A percentile compares a stretch with the other conserved stretches of the same genome.
phyloP scores from a whole-genome alignment of 2,329 filamentous ascomycete species.

The Aphanocladium album region DNA sequence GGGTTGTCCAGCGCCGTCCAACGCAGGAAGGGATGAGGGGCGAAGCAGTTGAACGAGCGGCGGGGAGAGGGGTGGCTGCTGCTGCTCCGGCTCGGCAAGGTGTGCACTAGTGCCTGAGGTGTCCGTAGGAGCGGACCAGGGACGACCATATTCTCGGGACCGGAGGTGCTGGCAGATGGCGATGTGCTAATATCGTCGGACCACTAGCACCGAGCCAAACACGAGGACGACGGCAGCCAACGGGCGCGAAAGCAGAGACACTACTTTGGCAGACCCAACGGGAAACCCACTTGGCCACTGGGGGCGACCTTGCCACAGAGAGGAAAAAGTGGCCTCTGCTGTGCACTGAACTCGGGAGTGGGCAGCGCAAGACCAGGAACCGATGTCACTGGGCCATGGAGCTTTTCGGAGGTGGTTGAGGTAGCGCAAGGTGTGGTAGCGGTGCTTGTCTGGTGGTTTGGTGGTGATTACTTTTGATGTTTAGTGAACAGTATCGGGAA shows the following conservation, averaged over 20 bases:
- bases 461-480: background rate
- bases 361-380: background rate
- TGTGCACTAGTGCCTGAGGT: too few relatives aligned
- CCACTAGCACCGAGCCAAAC: background rate
- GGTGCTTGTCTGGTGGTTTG: background rate
- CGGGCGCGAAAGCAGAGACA: background rate
- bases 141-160: background rate
- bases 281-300: background rate
- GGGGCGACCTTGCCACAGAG: background rate
- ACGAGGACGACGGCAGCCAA: background rate
- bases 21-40: background rate
- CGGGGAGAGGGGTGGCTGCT: background rate
- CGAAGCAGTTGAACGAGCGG: background rate
- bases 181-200: background rate
- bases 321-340: background rate
- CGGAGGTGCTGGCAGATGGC: background rate
- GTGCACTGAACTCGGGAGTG: background rate
- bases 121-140: background rate
- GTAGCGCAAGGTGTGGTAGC: background rate
- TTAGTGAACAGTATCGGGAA: slow-evolving; percentile 1
- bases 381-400: background rate
- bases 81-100: background rate
- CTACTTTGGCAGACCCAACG: background rate
- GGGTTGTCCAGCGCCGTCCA: too few relatives aligned
- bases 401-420: background rate